Base-by-base conservation (phyloP, 108 stramenopile species). In the Nitzschia sp. region DNA sequence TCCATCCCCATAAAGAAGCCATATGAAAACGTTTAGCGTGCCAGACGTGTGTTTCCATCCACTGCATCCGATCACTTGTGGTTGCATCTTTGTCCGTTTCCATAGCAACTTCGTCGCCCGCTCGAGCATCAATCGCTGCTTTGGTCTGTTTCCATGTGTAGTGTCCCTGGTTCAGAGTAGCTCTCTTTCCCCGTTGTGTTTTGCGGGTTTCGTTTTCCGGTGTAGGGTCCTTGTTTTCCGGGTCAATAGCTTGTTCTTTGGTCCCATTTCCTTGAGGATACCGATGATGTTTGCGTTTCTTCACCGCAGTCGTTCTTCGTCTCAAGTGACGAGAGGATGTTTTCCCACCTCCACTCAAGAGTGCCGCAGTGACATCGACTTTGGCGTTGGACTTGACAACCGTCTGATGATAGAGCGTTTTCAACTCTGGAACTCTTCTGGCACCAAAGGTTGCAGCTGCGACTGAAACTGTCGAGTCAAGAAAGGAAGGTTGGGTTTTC, bases 11-110 rank as follows among this genome's bases (percentile, higher is more conserved):
- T 56, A 90, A 25, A 29, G 67, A 34, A 26, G 65, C 58, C 71
- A 89, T 84, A 42, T 87, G 89, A 78, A 93, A 93, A 43, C 92
- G 82, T 73, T 93, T 90, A 38, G 86, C 79, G 62, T 93, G 89
- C 92, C 92, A 93, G 7, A 86, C 44, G 46, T 93, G 92, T 25
- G 89, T 90, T 20, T 79, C 57, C 57, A 90, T 85, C 92, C 92
- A 93, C 68, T 42, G 22, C 2, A 65, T 24, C 29, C 29, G 29
- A 34, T 34, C 29, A 40, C n/a, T 39, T 37, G 43, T 52, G 44
- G 63, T 62, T 54, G 61, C 41, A 46, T 46, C 6, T 52, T 5
- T 34, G 1, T 34, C 29, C 29, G 29, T 34, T 17, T 48, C 17
- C 17, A 2, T 15, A 43, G 43, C 9, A 43, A 43, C 12, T 48